Evolutionary conservation across 495 filamentous ascomycete species (phyloP).

Genomic region (Talaromyces borbonicus): DNA sequence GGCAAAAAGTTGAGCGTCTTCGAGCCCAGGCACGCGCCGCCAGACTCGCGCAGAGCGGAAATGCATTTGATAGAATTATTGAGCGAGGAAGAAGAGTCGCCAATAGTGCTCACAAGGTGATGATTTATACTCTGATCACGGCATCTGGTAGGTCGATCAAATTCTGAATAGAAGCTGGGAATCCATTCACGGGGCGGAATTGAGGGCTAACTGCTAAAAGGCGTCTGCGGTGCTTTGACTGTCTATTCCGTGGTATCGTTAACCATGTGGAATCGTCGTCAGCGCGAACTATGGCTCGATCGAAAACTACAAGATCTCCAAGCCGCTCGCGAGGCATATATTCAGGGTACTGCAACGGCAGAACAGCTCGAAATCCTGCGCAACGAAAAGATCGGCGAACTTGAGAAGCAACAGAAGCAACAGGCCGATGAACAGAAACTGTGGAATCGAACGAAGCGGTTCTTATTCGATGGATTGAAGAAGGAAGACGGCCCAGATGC

Average conservation of each 20-base stretch:
- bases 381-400: slow-evolving; percentile 47
- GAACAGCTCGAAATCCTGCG: slow-evolving; percentile 43
- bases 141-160: slow-evolving; percentile 56
- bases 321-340: slow-evolving; percentile 49
- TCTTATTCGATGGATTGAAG: slow-evolving; percentile 39
- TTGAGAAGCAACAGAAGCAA: slow-evolving; percentile 33
- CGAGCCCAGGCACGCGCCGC: slow-evolving; percentile 68
- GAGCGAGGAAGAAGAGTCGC: slow-evolving; percentile 61
- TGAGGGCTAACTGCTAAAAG: slow-evolving; percentile 21
- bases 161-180: not conserved
- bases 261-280: slow-evolving; percentile 73
- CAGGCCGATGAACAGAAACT: slow-evolving; percentile 34
- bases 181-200: too few relatives aligned
- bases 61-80: slow-evolving; percentile 57
- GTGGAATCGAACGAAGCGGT: slow-evolving; percentile 35
- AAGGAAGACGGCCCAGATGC: slow-evolving; percentile 30
- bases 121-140: slow-evolving; percentile 63
- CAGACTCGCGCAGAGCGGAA: slow-evolving; percentile 51
- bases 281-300: slow-evolving; percentile 55
- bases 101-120: slow-evolving; percentile 72
- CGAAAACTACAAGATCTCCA: slow-evolving; percentile 51
- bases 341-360: slow-evolving; percentile 49
- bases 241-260: slow-evolving; percentile 78
- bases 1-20: slow-evolving; percentile 80
- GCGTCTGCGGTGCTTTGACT: slow-evolving; percentile 61